Evolutionary conservation across 2,329 filamentous ascomycete species (phyloP).

Genomic region (Curvularia hawaiiensis): DNA sequence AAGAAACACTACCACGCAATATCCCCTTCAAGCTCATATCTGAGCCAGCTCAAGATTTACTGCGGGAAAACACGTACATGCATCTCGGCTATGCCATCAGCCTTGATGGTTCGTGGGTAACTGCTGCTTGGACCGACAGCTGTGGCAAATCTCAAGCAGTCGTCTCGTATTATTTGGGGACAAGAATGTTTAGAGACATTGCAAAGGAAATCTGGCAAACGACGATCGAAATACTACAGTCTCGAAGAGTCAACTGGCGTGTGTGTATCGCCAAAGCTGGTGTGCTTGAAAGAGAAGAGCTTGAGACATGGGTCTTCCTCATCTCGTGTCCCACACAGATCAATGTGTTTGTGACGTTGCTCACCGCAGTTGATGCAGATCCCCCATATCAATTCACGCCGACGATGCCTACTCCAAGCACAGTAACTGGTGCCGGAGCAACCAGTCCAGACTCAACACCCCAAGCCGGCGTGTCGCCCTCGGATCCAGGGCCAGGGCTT

Average conservation of each 20-base stretch:
- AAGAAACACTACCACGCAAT: slow-evolving; percentile 69
- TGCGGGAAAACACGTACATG: slow-evolving; percentile 79
- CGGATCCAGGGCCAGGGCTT: slow-evolving; percentile 44
- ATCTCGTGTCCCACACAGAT: slow-evolving; percentile 45
- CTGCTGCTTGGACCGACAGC: slow-evolving; percentile 81
- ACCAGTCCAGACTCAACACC: slow-evolving; percentile 41
- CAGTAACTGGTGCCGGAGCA: slow-evolving; percentile 22
- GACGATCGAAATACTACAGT: slow-evolving; percentile 73
- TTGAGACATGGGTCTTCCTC: slow-evolving; percentile 52
- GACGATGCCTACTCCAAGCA: slow-evolving; percentile 30
- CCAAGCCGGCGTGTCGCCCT: slow-evolving; percentile 41
- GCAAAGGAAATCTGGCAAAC: slow-evolving; percentile 78
- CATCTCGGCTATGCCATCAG: slow-evolving; percentile 81
- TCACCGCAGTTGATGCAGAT: slow-evolving; percentile 68
- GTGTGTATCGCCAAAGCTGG: slow-evolving; percentile 76
- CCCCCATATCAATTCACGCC: slow-evolving; percentile 69
- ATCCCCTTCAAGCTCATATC: slow-evolving; percentile 76
- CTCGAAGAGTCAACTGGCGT: slow-evolving; percentile 76
- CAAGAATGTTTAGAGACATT: slow-evolving; percentile 67
- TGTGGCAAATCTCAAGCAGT: slow-evolving; percentile 74
- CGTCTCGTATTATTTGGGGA: slow-evolving; percentile 72
- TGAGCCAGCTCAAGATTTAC: slow-evolving; percentile 71
- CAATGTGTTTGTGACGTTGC: slow-evolving; percentile 55
- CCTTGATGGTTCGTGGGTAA: slow-evolving; percentile 77
- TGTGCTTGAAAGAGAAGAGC: slow-evolving; percentile 69